Conservation (phyloP, 176 grass and related monocot species). For the Secale cereale region DNA sequence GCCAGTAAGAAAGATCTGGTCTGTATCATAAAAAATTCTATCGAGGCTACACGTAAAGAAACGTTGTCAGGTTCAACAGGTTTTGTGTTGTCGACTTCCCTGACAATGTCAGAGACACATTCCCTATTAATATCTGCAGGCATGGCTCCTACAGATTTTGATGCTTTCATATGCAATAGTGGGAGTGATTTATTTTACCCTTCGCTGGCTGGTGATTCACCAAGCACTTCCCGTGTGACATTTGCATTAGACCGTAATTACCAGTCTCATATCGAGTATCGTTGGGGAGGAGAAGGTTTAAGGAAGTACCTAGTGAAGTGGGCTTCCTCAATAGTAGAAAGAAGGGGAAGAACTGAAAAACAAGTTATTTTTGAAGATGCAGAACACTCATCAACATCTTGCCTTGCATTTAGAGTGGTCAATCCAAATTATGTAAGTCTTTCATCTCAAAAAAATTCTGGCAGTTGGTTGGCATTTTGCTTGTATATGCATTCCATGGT, state of each 20-base stretch:
- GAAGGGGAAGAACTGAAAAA: constrained; percentile 62
- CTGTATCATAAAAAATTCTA: constrained; percentile 44
- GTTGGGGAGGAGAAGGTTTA: constrained; percentile 93
- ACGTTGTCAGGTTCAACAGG: constrained; percentile 36
- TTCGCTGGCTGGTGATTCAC: constrained; percentile 46
- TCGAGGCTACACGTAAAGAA: constrained; percentile 45
- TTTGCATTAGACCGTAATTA: constrained; percentile 76
- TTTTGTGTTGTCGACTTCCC: constrained; percentile 50
- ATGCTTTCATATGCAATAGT: constrained; percentile 96
- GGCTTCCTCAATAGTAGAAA: constrained; percentile 56
- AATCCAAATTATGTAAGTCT: constrained; percentile 73
- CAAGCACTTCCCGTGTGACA: constrained; percentile 49
- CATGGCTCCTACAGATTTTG: constrained; percentile 79
- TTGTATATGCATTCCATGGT: not conserved
- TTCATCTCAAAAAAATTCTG: constrained; percentile 16
- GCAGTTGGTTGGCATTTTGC: not conserved
- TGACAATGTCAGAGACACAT: constrained; percentile 61
- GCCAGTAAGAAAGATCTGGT: constrained; percentile 46
- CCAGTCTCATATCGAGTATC: constrained; percentile 79
- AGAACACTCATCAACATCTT: constrained; percentile 59
- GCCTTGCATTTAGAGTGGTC: constrained; percentile 74
- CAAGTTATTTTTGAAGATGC: constrained; percentile 74
- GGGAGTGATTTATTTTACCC: constrained; percentile 96
- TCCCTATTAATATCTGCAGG: constrained; percentile 52
- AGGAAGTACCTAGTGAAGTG: constrained; percentile 82